Conservation (phyloP, 1,139 yeast species). For the Saccharomyces hybrid region DNA sequence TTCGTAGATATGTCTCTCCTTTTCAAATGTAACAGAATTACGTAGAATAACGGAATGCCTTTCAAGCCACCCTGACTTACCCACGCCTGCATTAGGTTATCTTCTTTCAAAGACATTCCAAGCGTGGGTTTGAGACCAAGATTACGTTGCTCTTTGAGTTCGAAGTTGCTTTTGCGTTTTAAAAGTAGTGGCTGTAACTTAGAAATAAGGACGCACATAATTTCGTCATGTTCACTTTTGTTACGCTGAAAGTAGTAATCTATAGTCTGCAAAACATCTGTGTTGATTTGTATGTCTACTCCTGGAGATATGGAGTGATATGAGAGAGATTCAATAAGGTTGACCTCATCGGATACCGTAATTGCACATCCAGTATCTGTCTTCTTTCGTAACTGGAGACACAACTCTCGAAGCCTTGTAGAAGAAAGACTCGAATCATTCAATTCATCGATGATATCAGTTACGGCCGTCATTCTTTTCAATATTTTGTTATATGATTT, state of each 20-base stretch:
- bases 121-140: conserved; percentile 11
- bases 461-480: not conserved
- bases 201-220: conserved; percentile 1
- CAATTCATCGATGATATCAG: not conserved
- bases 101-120: conserved; percentile 20
- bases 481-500: not conserved
- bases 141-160: not conserved
- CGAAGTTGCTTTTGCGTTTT: not conserved
- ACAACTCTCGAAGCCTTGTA: not conserved
- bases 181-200: conserved; percentile 4
- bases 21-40: conserved; percentile 15
- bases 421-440: not conserved
- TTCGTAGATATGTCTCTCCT: conserved; percentile 21
- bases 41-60: conserved; percentile 22
- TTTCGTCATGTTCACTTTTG: not conserved
- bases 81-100: conserved; percentile 20
- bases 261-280: not conserved
- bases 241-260: not conserved
- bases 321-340: not conserved
- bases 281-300: not conserved
- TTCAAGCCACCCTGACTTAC: conserved; percentile 20
- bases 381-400: not conserved
- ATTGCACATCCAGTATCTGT: not conserved
- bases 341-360: not conserved
- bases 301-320: not conserved